Percentiles rank a stretch among this genome's conserved stretches.
These are phyloP conservation scores for Coemansia pectinata DNA, from an alignment of 192 early-diverging fungal species.

Conservation along the genomic window DNA sequence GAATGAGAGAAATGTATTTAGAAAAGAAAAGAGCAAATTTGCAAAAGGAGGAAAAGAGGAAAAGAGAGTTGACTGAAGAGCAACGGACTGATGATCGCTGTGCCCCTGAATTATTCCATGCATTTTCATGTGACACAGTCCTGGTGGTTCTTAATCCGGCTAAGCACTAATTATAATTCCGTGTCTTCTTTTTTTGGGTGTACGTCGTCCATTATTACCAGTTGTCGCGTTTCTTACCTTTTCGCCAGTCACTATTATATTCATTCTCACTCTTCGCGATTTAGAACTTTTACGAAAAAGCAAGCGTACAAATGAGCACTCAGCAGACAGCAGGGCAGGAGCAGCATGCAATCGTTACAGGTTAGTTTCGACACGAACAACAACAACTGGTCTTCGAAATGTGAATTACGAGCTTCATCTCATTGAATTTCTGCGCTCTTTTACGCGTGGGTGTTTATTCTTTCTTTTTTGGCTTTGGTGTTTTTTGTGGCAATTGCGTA, in stretches of 20 bases:
- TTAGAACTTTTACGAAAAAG: not conserved
- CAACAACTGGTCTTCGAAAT: not conserved
- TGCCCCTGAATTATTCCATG: not conserved
- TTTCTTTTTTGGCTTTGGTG: not conserved
- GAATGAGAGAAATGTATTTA: not conserved
- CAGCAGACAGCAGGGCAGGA: not conserved
- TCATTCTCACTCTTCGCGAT: not conserved
- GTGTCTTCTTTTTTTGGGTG: not conserved
- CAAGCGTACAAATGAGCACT: not conserved
- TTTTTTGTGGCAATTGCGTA: not conserved
- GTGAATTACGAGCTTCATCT: not conserved
- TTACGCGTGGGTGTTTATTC: not conserved
- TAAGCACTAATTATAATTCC: not conserved
- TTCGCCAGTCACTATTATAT: too few relatives aligned
- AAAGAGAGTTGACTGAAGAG: not conserved
- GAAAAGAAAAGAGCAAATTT: not conserved
- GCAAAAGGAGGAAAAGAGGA: not conserved
- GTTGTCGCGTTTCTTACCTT: not conserved
- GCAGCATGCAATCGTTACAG: not conserved
- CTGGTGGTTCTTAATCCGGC: not conserved
- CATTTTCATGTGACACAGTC: conserved; percentile 1
- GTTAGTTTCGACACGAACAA: not conserved
- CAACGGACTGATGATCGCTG: not conserved
- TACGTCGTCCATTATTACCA: too few relatives aligned
- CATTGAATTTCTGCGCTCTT: conserved; percentile 4